These are phyloP conservation scores for Forsythia suspensa DNA, from an alignment of 257 asterid genomes.

Conservation along the genomic window DNA sequence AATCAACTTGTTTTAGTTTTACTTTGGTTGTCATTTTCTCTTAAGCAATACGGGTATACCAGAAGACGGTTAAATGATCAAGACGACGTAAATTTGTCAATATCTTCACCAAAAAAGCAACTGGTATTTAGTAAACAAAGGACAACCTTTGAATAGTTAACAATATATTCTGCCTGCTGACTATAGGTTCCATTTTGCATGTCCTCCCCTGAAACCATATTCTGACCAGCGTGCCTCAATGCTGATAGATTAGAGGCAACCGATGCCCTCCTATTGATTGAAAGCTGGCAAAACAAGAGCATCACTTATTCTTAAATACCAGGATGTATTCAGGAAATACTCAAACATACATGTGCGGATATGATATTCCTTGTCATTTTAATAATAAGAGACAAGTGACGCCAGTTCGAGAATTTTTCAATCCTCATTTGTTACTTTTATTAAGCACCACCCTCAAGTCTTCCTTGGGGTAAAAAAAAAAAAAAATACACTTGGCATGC, in stretches of 20 bases:
- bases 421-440: background rate
- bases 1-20: slow-evolving; percentile 12
- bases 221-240: slow-evolving; percentile 26
- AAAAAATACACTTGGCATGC: background rate
- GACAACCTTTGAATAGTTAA: slow-evolving; percentile 49
- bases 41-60: background rate
- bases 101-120: background rate
- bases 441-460: background rate
- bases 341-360: background rate
- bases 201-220: slow-evolving; percentile 24
- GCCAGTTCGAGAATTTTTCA: background rate
- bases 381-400: background rate
- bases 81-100: background rate
- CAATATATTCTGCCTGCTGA: slow-evolving; percentile 25
- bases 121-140: background rate
- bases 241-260: slow-evolving; percentile 29
- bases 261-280: slow-evolving; percentile 28
- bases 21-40: slow-evolving; percentile 9
- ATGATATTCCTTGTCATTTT: background rate
- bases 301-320: slow-evolving; percentile 10
- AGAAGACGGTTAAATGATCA: slow-evolving; percentile 5
- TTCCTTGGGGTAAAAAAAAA: too few relatives aligned
- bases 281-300: slow-evolving; percentile 24
- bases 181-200: slow-evolving; percentile 30
- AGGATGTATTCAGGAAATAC: background rate